phyloP scores from a whole-genome alignment of 768 basidiomycete species.

The Termitomyces sp. region DNA sequence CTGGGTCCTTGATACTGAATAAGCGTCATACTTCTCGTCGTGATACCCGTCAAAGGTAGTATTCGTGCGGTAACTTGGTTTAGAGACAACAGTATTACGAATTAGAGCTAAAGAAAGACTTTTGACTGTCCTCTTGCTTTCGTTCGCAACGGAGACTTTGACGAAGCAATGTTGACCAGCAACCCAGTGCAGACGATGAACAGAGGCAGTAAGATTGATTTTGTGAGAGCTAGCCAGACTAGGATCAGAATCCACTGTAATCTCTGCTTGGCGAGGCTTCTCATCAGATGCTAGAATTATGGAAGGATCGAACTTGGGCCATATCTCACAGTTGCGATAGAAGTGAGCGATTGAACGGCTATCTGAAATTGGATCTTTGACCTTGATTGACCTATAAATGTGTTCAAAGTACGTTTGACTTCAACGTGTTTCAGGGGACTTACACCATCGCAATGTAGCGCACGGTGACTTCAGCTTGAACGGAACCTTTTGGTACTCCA shows the following conservation, averaged over 20 bases:
- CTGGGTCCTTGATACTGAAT: slow-evolving; percentile 20
- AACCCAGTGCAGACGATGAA: slow-evolving; percentile 75
- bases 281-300: slow-evolving; percentile 54
- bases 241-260: background rate
- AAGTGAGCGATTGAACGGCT: slow-evolving; percentile 82
- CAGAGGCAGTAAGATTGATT: slow-evolving; percentile 55
- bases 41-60: background rate
- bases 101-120: slow-evolving; percentile 52
- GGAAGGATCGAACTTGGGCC: slow-evolving; percentile 66
- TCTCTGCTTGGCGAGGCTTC: slow-evolving; percentile 14
- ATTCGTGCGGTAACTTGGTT: background rate
- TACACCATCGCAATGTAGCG: slow-evolving; percentile 1
- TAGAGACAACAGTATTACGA: background rate
- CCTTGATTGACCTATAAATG: slow-evolving; percentile 56
- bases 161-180: slow-evolving; percentile 77
- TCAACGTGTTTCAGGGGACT: background rate
- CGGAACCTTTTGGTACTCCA: slow-evolving; percentile 53
- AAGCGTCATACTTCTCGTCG: background rate
- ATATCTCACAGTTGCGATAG: slow-evolving; percentile 76
- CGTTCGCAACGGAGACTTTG: slow-evolving; percentile 59
- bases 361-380: slow-evolving; percentile 57
- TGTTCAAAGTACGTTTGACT: background rate
- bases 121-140: slow-evolving; percentile 63
- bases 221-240: slow-evolving; percentile 35
- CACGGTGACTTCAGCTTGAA: slow-evolving; percentile 43